phyloP scores from a whole-genome alignment of 2,329 filamentous ascomycete genomes.

The Amylocarpus encephaloides region DNA sequence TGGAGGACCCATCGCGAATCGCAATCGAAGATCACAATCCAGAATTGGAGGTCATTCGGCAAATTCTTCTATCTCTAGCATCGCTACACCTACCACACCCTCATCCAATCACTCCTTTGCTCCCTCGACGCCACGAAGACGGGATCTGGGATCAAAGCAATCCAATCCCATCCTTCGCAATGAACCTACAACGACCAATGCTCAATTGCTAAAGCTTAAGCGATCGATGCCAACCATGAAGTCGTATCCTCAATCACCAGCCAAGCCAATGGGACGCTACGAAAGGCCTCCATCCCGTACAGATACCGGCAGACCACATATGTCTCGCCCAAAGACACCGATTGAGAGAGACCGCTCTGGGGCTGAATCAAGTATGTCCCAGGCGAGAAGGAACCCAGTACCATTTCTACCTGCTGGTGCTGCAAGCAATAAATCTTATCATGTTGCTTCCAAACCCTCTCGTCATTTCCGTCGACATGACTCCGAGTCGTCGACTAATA shows the following conservation, averaged over 20 bases:
- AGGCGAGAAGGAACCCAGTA: slow-evolving; percentile 53
- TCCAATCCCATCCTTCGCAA: slow-evolving; percentile 49
- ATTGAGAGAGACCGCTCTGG: slow-evolving; percentile 48
- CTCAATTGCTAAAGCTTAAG: slow-evolving; percentile 59
- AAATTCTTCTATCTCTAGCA: slow-evolving; percentile 61
- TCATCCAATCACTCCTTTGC: slow-evolving; percentile 46
- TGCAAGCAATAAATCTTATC: slow-evolving; percentile 69
- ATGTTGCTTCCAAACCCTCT: slow-evolving; percentile 64
- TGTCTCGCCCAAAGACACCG: slow-evolving; percentile 63
- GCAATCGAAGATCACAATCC: slow-evolving; percentile 57
- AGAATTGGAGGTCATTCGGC: slow-evolving; percentile 62
- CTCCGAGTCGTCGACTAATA: slow-evolving; percentile 62
- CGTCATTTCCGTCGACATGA: slow-evolving; percentile 74
- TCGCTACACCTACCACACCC: slow-evolving; percentile 54
- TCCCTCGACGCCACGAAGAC: slow-evolving; percentile 54
- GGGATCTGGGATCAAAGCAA: slow-evolving; percentile 50
- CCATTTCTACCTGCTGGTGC: slow-evolving; percentile 77
- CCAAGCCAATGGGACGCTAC: slow-evolving; percentile 43
- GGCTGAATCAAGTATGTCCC: slow-evolving; percentile 44
- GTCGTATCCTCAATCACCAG: slow-evolving; percentile 42
- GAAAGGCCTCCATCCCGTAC: slow-evolving; percentile 56
- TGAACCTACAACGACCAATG: slow-evolving; percentile 59
- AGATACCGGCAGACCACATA: slow-evolving; percentile 39
- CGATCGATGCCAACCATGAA: slow-evolving; percentile 57
- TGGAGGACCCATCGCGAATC: slow-evolving; percentile 61